These are phyloP conservation scores for Porogramme epimiltina DNA, from an alignment of 1,284 basidiomycete genomes.

Conservation along the genomic window DNA sequence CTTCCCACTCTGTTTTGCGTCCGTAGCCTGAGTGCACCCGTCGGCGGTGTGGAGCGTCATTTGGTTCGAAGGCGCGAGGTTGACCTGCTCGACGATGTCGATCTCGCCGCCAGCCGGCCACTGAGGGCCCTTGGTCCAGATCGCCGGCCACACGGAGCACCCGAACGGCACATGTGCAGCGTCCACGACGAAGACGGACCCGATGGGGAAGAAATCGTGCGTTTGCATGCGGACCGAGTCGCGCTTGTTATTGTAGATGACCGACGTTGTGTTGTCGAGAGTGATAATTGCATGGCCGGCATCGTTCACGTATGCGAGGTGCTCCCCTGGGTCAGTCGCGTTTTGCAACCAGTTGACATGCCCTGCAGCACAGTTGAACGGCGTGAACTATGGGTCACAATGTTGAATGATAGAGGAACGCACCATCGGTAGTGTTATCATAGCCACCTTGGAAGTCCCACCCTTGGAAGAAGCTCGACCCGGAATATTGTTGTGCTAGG, in stretches of 20 bases:
- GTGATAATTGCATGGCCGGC: conserved; percentile 57
- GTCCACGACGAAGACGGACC: conserved; percentile 63
- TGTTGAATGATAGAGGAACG: background rate
- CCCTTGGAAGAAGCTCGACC: conserved; percentile 47
- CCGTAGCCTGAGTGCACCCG: conserved; percentile 36
- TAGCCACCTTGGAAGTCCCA: conserved; percentile 56
- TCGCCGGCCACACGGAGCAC: conserved; percentile 56
- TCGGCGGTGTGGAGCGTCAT: conserved; percentile 47
- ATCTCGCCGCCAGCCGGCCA: conserved; percentile 63
- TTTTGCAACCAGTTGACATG: conserved; percentile 52
- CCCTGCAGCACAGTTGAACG: conserved; percentile 33
- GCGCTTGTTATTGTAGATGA: conserved; percentile 53
- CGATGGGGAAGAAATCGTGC: conserved; percentile 49
- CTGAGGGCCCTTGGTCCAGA: conserved; percentile 53
- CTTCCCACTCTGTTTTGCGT: conserved; percentile 38
- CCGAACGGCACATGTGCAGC: conserved; percentile 60
- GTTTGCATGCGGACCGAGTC: conserved; percentile 58
- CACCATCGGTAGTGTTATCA: conserved; percentile 49
- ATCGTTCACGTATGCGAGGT: conserved; percentile 54
- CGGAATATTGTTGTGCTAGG: conserved; percentile 38
- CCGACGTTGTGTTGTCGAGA: conserved; percentile 57
- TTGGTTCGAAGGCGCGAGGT: conserved; percentile 45
- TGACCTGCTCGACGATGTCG: conserved; percentile 51
- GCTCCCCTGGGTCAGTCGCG: conserved; percentile 35
- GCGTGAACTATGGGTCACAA: no score